Evolutionary conservation across 345 rosid genomes (phyloP).

Genomic region (Eucalyptus curtisii): DNA sequence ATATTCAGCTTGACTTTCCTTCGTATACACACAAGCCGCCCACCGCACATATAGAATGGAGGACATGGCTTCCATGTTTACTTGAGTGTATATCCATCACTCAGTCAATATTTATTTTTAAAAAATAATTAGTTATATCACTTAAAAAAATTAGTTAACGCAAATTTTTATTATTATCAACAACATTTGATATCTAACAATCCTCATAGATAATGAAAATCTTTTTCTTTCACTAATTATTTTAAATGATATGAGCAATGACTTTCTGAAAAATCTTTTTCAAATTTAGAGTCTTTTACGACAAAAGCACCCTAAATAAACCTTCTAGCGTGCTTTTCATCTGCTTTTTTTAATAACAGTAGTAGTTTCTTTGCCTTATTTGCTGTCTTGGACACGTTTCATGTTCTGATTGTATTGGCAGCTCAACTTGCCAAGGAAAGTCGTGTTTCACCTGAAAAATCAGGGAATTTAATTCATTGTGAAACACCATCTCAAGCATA

Average conservation of each 20-base stretch:
- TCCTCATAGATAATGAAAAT: too few relatives aligned
- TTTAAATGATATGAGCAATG: accelerated
- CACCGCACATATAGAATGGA: not conserved
- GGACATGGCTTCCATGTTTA: not conserved
- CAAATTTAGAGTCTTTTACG: too few relatives aligned
- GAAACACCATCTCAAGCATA: not conserved
- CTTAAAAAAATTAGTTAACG: accelerated
- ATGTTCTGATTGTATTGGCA: not conserved
- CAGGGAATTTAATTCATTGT: not conserved
- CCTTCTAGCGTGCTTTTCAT: too few relatives aligned
- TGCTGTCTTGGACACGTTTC: not conserved
- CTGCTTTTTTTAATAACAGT: too few relatives aligned
- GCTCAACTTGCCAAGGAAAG: not conserved
- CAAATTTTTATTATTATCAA: too few relatives aligned
- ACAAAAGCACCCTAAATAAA: too few relatives aligned
- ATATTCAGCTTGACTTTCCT: not conserved
- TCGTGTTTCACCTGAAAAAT: not conserved
- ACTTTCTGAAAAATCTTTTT: too few relatives aligned
- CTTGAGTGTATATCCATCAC: not conserved
- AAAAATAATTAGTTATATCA: too few relatives aligned
- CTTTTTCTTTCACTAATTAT: too few relatives aligned
- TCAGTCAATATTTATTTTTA: too few relatives aligned
- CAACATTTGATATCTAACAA: too few relatives aligned
- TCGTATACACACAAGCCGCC: not conserved
- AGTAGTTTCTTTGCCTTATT: not conserved